Percentiles rank a stretch among this genome's conserved stretches.
Evolutionary conservation across 177 flowering plant genomes (phyloP).

Genomic region (Vitis hybrid): DNA sequence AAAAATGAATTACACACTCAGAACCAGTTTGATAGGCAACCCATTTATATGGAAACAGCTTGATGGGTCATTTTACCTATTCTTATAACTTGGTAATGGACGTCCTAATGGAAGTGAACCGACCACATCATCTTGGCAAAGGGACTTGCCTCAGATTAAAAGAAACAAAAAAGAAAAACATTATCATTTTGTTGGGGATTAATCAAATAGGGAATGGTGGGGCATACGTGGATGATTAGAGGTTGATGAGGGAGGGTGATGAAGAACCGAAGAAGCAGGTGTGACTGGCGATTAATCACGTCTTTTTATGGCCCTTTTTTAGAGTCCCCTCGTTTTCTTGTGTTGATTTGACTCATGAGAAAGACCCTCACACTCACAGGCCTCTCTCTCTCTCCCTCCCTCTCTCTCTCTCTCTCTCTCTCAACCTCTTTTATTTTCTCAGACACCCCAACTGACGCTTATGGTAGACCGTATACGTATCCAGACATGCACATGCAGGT

Average conservation of each 20-base stretch:
- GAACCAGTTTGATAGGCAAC: too few relatives aligned
- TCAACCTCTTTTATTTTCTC: not conserved
- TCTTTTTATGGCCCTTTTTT: slow-evolving; percentile 2
- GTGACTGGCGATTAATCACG: not conserved
- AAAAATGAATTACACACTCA: too few relatives aligned
- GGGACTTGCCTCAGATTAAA: too few relatives aligned
- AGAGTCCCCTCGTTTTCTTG: slow-evolving; percentile 5
- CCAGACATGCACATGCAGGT: too few relatives aligned
- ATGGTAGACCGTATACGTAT: not conserved
- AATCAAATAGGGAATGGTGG: not conserved
- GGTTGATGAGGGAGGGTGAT: not conserved
- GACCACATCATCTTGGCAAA: too few relatives aligned
- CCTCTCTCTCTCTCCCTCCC: not conserved
- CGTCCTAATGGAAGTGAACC: too few relatives aligned
- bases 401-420: not conserved
- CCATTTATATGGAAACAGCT: too few relatives aligned
- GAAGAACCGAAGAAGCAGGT: not conserved
- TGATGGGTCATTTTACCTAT: too few relatives aligned
- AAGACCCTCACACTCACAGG: not conserved
- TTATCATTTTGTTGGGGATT: too few relatives aligned
- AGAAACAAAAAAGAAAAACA: too few relatives aligned
- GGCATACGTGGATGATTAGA: not conserved
- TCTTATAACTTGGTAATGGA: too few relatives aligned
- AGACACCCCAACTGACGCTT: not conserved
- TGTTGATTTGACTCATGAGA: slow-evolving; percentile 8